These are phyloP conservation scores for Verticillium nonalfalfae DNA, from an alignment of 2,329 filamentous ascomycete genomes.

Conservation along the genomic window DNA sequence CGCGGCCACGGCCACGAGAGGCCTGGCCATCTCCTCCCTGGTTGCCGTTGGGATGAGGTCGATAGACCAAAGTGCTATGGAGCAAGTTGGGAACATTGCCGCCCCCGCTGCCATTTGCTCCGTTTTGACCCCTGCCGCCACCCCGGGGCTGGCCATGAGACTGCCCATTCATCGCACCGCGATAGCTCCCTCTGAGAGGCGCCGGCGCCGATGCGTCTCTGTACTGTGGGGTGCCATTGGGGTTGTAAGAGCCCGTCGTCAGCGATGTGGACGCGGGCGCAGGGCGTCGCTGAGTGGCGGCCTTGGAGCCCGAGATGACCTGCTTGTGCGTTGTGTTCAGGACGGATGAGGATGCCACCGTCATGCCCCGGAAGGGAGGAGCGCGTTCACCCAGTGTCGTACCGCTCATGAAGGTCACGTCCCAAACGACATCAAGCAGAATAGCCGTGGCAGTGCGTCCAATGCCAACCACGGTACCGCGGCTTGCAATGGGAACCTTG, in stretches of 20 bases:
- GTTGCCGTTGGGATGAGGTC: constrained; percentile 26
- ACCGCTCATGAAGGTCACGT: constrained; percentile 93
- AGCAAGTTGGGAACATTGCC: constrained; percentile 31
- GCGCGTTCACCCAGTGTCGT: constrained; percentile 87
- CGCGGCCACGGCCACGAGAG: constrained; percentile 14
- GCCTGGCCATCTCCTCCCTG: constrained; percentile 21
- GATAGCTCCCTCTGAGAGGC: constrained; percentile 51
- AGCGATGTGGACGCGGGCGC: constrained; percentile 40
- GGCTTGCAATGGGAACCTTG: constrained; percentile 86
- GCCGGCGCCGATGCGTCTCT: constrained; percentile 47
- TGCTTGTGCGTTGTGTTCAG: constrained; percentile 82
- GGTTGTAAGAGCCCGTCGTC: constrained; percentile 47
- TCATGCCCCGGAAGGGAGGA: constrained; percentile 88
- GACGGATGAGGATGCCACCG: constrained; percentile 80
- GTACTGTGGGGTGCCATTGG: constrained; percentile 56
- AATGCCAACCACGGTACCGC: constrained; percentile 91
- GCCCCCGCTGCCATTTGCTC: neutral
- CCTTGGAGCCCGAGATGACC: constrained; percentile 63
- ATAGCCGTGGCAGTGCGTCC: constrained; percentile 79
- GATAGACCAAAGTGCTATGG: constrained; percentile 48
- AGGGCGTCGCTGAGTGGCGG: constrained; percentile 46
- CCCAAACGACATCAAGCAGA: constrained; percentile 88
- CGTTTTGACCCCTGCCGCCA: constrained; percentile 21
- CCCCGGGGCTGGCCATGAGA: constrained; percentile 19
- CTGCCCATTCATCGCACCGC: constrained; percentile 45